phyloP scores from a whole-genome alignment of 75 land plant genomes.

The Pseudotsuga menziesii region DNA sequence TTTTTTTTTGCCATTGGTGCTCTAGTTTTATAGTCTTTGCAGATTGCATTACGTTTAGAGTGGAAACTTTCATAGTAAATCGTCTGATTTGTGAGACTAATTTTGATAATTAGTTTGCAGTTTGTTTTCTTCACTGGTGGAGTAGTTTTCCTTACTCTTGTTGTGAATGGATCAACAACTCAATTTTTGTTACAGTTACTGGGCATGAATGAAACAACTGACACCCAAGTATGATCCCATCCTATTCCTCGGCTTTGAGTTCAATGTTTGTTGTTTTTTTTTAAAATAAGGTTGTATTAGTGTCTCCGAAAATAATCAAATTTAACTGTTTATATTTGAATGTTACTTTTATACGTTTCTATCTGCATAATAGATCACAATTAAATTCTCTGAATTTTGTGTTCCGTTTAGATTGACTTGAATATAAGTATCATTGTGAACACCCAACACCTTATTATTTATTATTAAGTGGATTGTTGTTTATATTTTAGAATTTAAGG shows the following conservation, averaged over 20 bases:
- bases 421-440: neutral
- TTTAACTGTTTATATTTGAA: neutral
- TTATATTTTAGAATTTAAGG: neutral
- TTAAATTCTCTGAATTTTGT: neutral
- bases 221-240: slow-evolving; percentile 48
- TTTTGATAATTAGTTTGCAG: slow-evolving; percentile 30
- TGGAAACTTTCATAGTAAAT: neutral
- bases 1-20: neutral
- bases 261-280: neutral
- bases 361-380: neutral
- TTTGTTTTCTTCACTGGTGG: slow-evolving; percentile 97
- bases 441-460: neutral
- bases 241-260: neutral
- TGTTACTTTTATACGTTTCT: neutral
- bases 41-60: neutral
- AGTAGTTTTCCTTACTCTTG: slow-evolving; percentile 84
- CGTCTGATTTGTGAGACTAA: neutral
- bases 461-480: too few species aligned
- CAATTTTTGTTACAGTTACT: slow-evolving; percentile 73
- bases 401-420: neutral
- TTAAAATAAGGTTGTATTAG: neutral
- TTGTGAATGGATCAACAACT: slow-evolving; percentile 86
- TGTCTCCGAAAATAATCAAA: neutral
- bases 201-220: slow-evolving; percentile 47
- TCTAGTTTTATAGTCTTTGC: neutral